These are phyloP conservation scores for Pichia gijzeniarum DNA, from an alignment of 805 yeast species.

Conservation along the genomic window DNA sequence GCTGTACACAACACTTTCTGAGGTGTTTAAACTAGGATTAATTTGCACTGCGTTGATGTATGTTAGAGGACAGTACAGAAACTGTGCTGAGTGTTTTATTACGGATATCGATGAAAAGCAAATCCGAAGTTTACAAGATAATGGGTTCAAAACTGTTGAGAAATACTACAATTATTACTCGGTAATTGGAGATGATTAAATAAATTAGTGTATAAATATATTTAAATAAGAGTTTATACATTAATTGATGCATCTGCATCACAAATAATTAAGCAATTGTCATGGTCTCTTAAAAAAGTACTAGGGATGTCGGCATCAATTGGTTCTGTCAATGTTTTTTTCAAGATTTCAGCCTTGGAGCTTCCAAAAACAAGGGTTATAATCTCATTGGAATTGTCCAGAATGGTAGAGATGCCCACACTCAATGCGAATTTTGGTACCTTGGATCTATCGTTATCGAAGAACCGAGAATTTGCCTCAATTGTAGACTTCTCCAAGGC, in stretches of 20 bases:
- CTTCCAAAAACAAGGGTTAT: constrained; percentile 46
- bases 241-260: constrained; percentile 37
- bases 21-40: constrained; percentile 49
- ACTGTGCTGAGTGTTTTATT: constrained; percentile 9
- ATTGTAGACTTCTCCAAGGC: constrained; percentile 43
- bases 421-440: constrained; percentile 48
- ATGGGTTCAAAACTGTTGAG: constrained; percentile 14
- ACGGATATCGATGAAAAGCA: constrained; percentile 11
- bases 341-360: constrained; percentile 40
- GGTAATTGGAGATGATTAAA: constrained; percentile 1
- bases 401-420: constrained; percentile 52
- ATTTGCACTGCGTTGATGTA: constrained; percentile 50
- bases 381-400: constrained; percentile 49
- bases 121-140: constrained; percentile 13
- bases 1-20: constrained; percentile 44
- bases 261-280: constrained; percentile 38
- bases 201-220: neutral
- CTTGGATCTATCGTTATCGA: constrained; percentile 36
- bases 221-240: neutral
- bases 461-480: constrained; percentile 48
- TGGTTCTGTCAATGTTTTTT: constrained; percentile 37
- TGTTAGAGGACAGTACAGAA: constrained; percentile 29
- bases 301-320: constrained; percentile 41
- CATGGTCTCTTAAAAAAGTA: constrained; percentile 42
- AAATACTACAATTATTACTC: constrained; percentile 14